Percentiles rank a stretch among this genome's conserved stretches.
phyloP scores from a whole-genome alignment of 2,329 filamentous ascomycete species.

The Lachnellula subtilissima region DNA sequence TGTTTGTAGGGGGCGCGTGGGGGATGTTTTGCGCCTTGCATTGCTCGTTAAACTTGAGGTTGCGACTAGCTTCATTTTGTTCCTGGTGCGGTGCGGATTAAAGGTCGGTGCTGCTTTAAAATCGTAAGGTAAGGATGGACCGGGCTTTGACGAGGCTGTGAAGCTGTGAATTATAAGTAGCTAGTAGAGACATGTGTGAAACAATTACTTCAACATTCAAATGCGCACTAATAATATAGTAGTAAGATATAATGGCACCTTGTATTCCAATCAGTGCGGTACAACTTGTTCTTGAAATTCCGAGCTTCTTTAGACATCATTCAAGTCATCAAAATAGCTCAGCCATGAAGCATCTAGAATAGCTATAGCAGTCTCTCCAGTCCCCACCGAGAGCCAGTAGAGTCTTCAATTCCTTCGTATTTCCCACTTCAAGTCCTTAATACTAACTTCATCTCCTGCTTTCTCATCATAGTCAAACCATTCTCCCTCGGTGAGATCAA shows the following conservation, averaged over 20 bases:
- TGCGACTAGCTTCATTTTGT: constrained; percentile 11
- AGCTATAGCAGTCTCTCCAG: not conserved
- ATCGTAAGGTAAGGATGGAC: constrained; percentile 8
- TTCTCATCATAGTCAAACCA: constrained; percentile 99
- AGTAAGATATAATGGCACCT: not conserved
- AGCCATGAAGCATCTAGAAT: not conserved
- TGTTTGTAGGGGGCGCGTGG: constrained; percentile 12
- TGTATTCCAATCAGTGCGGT: too few relatives aligned
- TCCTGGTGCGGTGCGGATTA: not conserved
- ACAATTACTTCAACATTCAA: too few relatives aligned
- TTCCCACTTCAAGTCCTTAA: constrained; percentile 84
- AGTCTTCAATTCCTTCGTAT: constrained; percentile 42
- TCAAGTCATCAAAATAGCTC: not conserved
- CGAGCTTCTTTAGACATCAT: not conserved
- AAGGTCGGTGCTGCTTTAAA: constrained; percentile 18
- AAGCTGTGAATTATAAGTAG: too few relatives aligned
- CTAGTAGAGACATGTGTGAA: too few relatives aligned
- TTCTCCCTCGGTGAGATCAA: constrained; percentile 84
- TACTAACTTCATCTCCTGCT: constrained; percentile 82
- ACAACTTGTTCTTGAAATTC: not conserved
- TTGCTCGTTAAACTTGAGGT: constrained; percentile 16
- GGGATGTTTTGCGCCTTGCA: constrained; percentile 9
- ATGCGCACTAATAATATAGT: too few relatives aligned
- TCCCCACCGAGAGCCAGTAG: not conserved
- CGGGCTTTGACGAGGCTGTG: constrained; percentile 1